A percentile compares a stretch with the other conserved stretches of the same genome.
Conservation (phyloP, 371 early-diverging fungal genomes). For the Encephalitozoon intestinalis region DNA sequence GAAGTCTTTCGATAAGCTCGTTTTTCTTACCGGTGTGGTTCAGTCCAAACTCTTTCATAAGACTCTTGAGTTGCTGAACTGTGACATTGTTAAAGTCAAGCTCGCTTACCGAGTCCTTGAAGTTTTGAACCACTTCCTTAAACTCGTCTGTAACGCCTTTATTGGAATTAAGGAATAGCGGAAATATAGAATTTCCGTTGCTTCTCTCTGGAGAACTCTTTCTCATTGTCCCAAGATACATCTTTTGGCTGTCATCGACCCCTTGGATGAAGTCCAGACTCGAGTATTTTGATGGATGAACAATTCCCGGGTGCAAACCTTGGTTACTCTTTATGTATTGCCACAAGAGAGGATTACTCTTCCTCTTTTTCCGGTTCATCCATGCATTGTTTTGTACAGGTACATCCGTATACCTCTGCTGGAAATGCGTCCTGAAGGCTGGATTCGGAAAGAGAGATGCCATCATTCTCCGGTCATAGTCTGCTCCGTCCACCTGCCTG, state of each 20-base stretch:
- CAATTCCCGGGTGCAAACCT: slow-evolving; percentile 1
- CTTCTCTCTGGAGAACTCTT: slow-evolving; percentile 29
- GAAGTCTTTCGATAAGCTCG: slow-evolving; percentile 46
- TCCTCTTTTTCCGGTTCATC: slow-evolving; percentile 57
- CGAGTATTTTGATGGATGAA: slow-evolving; percentile 48
- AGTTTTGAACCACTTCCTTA: slow-evolving; percentile 37
- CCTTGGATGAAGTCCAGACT: slow-evolving; percentile 34
- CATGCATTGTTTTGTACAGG: slow-evolving; percentile 35
- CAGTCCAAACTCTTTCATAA: slow-evolving; percentile 61
- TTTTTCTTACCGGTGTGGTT: slow-evolving; percentile 58
- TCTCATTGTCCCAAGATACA: slow-evolving; percentile 46
- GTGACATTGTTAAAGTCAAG: slow-evolving; percentile 54
- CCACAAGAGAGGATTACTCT: slow-evolving; percentile 49
- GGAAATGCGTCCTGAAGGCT: neutral
- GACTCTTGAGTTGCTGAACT: slow-evolving; percentile 56
- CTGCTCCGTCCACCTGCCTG: neutral
- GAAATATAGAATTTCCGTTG: slow-evolving; percentile 51
- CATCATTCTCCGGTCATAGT: neutral
- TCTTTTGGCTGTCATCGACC: slow-evolving; percentile 34
- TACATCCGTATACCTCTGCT: neutral
- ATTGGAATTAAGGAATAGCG: slow-evolving; percentile 53
- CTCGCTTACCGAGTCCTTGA: slow-evolving; percentile 34
- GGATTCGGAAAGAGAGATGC: neutral
- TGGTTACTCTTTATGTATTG: slow-evolving; percentile 28
- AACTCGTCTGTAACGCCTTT: slow-evolving; percentile 43